Evolutionary conservation across 2,329 filamentous ascomycete genomes (phyloP), one percentile per base, ranked within the genome.

Genomic region (Fusarium napiforme): DNA sequence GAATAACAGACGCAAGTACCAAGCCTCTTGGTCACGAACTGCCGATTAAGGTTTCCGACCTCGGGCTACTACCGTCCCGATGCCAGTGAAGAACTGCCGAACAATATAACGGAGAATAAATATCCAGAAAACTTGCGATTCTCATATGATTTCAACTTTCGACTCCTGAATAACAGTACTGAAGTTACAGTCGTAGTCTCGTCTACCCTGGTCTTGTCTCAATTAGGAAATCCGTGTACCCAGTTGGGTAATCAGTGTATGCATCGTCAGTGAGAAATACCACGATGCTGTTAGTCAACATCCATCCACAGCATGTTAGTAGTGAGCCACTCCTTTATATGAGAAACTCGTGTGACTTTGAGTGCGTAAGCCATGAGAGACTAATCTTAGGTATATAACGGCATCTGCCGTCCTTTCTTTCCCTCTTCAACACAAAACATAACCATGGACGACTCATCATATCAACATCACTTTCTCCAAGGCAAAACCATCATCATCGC

Each of bases 401-500:
- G 55, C n/a, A 26, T 21, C 28, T 34, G 30, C 39, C 30, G 21
- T 4, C 39, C 55, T 32, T 32, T 46, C 7, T 15, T 9, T 46
- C 18, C 14, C 6, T n/a, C 30, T 36, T 2, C 23, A 19, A 26
- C 30, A 47, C 55, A 34, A 47, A 32, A 26, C 18, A 42, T 28
- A 18, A 52, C 21, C 50, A 60, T 77, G 76, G 72, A 68, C 23
- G 23, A 46, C 18, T 36, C 47, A 30, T 34, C 55, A 21, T 34
- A 19, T 30, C 79, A 75, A 30, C 76, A 75, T n/a, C 80, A 78
- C 56, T 79, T 82, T 55, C 79, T 85, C 21, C 75, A 80, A 9
- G 80, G 81, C 19, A 85, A 85, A 73, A 82, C 79, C 40, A 84
- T 86, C 59, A 78, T 85, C 28, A 76, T 87, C 14, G 79, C 82